A percentile compares a stretch with the other conserved stretches of the same genome.
These are phyloP conservation scores for Paratinospora sagittata DNA, from an alignment of 164 flowering plant genomes.

Conservation along the genomic window DNA sequence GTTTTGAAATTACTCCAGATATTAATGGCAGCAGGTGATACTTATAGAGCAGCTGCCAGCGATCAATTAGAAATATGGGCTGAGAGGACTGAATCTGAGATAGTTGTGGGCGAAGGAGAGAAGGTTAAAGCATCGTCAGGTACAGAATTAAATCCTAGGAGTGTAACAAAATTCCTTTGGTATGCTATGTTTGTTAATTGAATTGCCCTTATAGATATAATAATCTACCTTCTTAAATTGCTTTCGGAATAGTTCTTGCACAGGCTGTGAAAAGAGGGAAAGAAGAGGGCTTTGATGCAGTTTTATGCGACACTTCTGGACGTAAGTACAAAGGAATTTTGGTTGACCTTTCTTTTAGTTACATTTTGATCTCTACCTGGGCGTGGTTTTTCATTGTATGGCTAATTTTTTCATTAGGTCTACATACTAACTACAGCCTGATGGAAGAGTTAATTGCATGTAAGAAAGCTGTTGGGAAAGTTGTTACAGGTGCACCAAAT, in stretches of 20 bases:
- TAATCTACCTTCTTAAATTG: conserved; percentile 38
- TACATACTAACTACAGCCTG: conserved; percentile 86
- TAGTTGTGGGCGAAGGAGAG: conserved; percentile 71
- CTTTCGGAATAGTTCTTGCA: conserved; percentile 75
- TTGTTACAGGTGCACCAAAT: conserved; percentile 83
- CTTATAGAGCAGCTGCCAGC: conserved; percentile 97
- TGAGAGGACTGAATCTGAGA: conserved; percentile 86
- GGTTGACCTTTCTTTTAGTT: neutral
- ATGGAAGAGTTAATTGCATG: conserved; percentile 95
- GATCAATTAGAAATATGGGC: conserved; percentile 98
- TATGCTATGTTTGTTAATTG: neutral
- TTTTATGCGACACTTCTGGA: conserved; percentile 95
- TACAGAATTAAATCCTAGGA: conserved; percentile 20
- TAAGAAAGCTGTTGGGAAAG: conserved; percentile 79
- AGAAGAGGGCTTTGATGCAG: conserved; percentile 71
- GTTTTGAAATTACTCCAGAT: conserved; percentile 42
- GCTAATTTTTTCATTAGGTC: conserved; percentile 44
- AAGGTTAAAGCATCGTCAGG: conserved; percentile 92
- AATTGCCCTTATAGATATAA: neutral
- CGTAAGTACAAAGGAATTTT: conserved; percentile 46
- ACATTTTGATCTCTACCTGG: conserved; percentile 5
- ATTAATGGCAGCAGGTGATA: conserved; percentile 97
- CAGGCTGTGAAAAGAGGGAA: conserved; percentile 94
- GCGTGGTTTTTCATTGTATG: conserved; percentile 4
- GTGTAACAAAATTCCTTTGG: neutral